Base-by-base conservation (phyloP, 495 filamentous ascomycete species). In the Glonium stellatum region DNA sequence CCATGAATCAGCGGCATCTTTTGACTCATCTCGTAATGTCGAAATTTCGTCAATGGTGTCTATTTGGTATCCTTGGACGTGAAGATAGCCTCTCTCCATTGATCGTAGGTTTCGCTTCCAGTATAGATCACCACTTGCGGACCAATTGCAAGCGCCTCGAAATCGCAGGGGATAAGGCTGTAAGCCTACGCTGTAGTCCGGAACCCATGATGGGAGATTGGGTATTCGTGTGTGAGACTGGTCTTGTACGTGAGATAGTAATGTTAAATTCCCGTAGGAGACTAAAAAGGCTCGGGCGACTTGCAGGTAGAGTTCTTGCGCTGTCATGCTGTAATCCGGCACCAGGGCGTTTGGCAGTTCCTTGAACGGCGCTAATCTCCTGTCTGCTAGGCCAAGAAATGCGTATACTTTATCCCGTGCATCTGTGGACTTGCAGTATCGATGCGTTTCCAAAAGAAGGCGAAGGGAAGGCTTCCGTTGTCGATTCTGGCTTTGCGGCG, bases 191-290 rank as follows among this genome's bases (percentile, higher is more conserved):
- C 39, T 55, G 50, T 55, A 60, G 34, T 66, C 63, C 15, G 63
- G 63, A 4, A 66, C 63, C 63, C 63, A 66, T 18, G 59, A 62
- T n/a, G 63, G 63, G n/a, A 66, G 55, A 31, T 56, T 53, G 5
- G 56, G 55, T 1, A 66, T 59, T 19, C 25, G 39, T 10, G 60
- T 66, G 21, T 18, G 59, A 49, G 59, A 59, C 1, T 36, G 54
- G 55, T 62, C 60, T 47, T 66, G 53, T 4, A 59, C 55, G 31
- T 62, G 59, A 12, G 49, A 59, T 13, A 66, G 55, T 6, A 55
- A 23, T 31, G 37, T 51, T 0, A 66, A 46, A 27, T 58, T 52
- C 34, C 41, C 25, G 23, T 52, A 58, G 19, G 58, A 57, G 23
- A 51, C 49, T 15, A 65, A 13, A 15, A 65, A 36, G 15, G 48